Base-by-base conservation (phyloP, 148 eudicot genomes). In the Rhododendron mucronatum region DNA sequence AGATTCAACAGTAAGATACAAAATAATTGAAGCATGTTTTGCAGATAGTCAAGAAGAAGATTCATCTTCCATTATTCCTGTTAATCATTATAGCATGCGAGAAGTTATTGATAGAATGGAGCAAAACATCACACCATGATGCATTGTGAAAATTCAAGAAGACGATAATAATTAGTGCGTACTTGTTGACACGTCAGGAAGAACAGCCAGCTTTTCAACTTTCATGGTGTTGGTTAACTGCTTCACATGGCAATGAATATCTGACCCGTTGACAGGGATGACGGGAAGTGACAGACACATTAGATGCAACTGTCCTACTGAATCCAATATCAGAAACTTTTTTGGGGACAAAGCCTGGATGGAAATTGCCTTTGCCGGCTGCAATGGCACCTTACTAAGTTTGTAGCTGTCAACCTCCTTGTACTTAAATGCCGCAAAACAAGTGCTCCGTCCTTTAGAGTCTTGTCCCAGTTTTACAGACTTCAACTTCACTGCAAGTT, bases 401-500 rank as follows among this genome's bases (percentile, higher is more conserved):
- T 82, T 79, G n/a, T 50, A 35, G 82, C 82, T 88, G 85, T 88
- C 92, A 65, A 69, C 89, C 81, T 88, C 84, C 84, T 90, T 85
- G 67, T 81, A 85, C 87, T 86, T 88, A 75, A 96, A 94, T 82
- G 91, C 82, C 85, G 93, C 92, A 91, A 95, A 94, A 87, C 88
- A 90, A 85, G 90, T 83, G 80, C 95, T 93, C 61, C 89, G 87
- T 84, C 92, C 94, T 86, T 81, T 91, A 41, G 92, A 91, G 86
- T 94, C 97, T 92, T 94, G 95, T 84, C 90, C 93, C 76, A 95
- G 63, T 90, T 93, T 96, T 81, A 90, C 83, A 86, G 92, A 86
- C 85, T 91, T 94, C 88, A 82, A 91, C 93, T 93, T 96, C 89
- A 85, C 99, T 96, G 96, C 92, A 93, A 91, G 91, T 92, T 85